These are phyloP conservation scores for Alternaria conjuncta DNA, from an alignment of 2,329 filamentous ascomycete genomes.

Conservation along the genomic window DNA sequence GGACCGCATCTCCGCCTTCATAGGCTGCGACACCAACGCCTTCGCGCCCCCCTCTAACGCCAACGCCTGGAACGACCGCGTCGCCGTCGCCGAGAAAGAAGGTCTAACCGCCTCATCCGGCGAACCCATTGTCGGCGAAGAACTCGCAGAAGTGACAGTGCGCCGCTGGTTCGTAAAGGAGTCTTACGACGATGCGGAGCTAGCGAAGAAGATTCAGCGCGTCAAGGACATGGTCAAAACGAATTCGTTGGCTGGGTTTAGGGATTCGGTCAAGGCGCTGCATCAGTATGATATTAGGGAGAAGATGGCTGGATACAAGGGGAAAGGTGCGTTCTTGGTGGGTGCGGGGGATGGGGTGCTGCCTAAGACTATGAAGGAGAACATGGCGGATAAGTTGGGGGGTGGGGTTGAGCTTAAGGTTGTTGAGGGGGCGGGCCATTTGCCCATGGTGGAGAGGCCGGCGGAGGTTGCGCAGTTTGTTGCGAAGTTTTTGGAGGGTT, in stretches of 20 bases:
- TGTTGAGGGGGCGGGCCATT: conserved; percentile 75
- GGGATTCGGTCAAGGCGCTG: conserved; percentile 70
- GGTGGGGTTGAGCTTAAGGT: conserved; percentile 65
- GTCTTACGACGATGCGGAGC: conserved; percentile 61
- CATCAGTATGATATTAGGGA: conserved; percentile 73
- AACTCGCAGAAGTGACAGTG: conserved; percentile 74
- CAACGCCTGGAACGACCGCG: conserved; percentile 79
- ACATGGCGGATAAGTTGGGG: conserved; percentile 61
- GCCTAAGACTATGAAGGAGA: conserved; percentile 77
- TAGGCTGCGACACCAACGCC: conserved; percentile 81
- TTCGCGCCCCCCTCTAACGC: conserved; percentile 75
- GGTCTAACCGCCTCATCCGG: conserved; percentile 45
- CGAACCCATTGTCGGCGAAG: conserved; percentile 64
- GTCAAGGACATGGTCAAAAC: conserved; percentile 72
- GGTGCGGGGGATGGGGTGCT: conserved; percentile 77
- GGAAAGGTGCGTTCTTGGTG: conserved; percentile 72
- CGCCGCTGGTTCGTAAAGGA: conserved; percentile 74
- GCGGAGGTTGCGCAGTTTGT: conserved; percentile 71
- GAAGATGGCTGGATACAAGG: conserved; percentile 60
- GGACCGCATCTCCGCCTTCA: conserved; percentile 63
- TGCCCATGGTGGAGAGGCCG: conserved; percentile 83
- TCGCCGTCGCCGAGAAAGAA: conserved; percentile 69
- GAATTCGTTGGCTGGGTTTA: conserved; percentile 75
- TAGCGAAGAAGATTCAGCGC: conserved; percentile 59
- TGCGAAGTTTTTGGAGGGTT: conserved; percentile 54